phyloP scores from a whole-genome alignment of 305 asterid genomes.

The Fraxinus xanthoxyloides region DNA sequence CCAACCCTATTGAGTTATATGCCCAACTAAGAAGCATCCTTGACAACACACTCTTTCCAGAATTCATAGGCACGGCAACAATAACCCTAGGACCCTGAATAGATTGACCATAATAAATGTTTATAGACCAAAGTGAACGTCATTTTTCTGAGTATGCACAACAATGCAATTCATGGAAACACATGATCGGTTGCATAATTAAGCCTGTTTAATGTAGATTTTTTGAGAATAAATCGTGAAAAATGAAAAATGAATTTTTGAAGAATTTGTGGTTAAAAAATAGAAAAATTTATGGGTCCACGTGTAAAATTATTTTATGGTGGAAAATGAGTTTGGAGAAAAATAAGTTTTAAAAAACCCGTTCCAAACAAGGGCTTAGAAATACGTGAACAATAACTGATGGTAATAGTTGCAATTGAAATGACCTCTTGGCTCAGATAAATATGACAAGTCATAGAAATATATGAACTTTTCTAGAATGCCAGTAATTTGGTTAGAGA shows the following conservation, averaged over 20 bases:
- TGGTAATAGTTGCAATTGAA: background rate
- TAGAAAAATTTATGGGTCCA: too few relatives aligned
- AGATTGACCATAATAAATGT: conserved; percentile 21
- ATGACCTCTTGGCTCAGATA: background rate
- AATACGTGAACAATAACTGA: background rate
- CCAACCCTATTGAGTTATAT: conserved; percentile 81
- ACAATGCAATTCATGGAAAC: background rate
- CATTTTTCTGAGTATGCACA: background rate
- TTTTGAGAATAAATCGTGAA: too few relatives aligned
- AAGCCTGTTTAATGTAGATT: too few relatives aligned
- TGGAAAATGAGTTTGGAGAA: too few relatives aligned
- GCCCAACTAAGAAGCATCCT: conserved; percentile 99
- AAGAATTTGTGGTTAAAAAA: too few relatives aligned
- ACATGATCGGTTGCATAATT: background rate
- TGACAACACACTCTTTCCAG: conserved; percentile 86
- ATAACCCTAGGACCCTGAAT: conserved; percentile 90
- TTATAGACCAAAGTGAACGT: background rate
- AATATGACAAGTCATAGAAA: too few relatives aligned
- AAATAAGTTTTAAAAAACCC: too few relatives aligned
- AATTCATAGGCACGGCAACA: conserved; percentile 91
- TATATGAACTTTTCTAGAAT: background rate
- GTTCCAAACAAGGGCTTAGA: too few relatives aligned
- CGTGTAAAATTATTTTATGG: too few relatives aligned
- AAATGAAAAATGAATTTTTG: too few relatives aligned
- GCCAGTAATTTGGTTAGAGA: background rate